A percentile compares a stretch with the other conserved stretches of the same genome.
These are phyloP conservation scores for Malassezia equina DNA, from an alignment of 1,284 basidiomycete genomes.

Conservation along the genomic window DNA sequence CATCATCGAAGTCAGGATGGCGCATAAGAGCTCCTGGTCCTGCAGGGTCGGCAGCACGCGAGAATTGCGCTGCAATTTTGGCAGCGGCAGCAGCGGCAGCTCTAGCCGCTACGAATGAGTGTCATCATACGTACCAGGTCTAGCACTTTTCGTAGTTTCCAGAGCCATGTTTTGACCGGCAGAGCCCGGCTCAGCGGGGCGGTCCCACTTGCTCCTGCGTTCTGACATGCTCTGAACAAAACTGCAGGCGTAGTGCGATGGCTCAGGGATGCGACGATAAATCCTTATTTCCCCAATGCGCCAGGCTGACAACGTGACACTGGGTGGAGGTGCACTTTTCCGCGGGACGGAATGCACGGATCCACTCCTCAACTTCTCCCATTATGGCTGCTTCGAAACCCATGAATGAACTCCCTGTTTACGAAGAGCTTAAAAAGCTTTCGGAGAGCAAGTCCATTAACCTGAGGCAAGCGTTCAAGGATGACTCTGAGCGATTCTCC, in stretches of 20 bases:
- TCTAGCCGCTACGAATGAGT: slow-evolving; percentile 2
- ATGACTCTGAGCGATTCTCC: slow-evolving; percentile 74
- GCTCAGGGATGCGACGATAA: background rate
- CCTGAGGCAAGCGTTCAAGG: slow-evolving; percentile 79
- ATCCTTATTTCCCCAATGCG: background rate
- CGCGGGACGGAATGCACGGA: background rate
- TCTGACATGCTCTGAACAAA: slow-evolving; percentile 14
- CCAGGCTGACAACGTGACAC: background rate
- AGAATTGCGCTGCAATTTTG: slow-evolving; percentile 38
- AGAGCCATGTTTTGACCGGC: background rate
- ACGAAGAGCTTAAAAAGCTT: slow-evolving; percentile 80
- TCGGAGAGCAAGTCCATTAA: slow-evolving; percentile 69
- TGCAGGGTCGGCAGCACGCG: slow-evolving; percentile 1
- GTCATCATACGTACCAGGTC: slow-evolving; percentile 3
- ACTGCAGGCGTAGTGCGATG: background rate
- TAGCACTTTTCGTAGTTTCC: background rate
- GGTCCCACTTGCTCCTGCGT: slow-evolving; percentile 21
- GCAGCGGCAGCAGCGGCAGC: slow-evolving; percentile 35
- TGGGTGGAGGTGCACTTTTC: background rate
- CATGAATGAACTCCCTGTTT: slow-evolving; percentile 49
- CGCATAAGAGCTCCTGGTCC: slow-evolving; percentile 8
- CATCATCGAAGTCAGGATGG: slow-evolving; percentile 54
- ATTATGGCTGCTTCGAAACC: background rate
- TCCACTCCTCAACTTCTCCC: background rate
- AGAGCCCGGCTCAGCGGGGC: slow-evolving; percentile 4